phyloP scores from a whole-genome alignment of 352 stramenopile genomes.

The Globisporangium barbulae region DNA sequence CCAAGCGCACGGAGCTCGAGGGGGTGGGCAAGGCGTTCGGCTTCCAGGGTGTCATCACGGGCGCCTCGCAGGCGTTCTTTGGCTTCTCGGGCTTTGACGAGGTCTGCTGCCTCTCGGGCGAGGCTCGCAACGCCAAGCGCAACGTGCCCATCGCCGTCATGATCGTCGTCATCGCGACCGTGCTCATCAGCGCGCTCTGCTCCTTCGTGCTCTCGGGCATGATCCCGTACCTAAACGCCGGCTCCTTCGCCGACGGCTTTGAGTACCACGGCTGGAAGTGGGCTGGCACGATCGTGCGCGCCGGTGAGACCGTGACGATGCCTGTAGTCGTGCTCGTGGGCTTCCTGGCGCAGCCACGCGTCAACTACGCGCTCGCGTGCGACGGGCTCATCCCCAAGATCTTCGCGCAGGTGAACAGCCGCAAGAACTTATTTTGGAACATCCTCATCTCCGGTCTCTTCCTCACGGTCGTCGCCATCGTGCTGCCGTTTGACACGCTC shows the following conservation, averaged over 20 bases:
- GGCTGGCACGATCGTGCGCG: conserved; percentile 44
- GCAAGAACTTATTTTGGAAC: not conserved
- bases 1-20: not conserved
- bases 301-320: conserved; percentile 78
- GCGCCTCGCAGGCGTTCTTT: conserved; percentile 21
- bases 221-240: conserved; percentile 36
- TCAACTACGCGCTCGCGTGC: conserved; percentile 90
- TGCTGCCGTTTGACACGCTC: not conserved
- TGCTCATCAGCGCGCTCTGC: conserved; percentile 49
- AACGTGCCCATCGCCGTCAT: conserved; percentile 61
- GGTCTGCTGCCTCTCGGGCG: conserved; percentile 69
- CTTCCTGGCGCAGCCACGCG: conserved; percentile 90
- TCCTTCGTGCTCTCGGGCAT: conserved; percentile 86
- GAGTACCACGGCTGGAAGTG: conserved; percentile 31
- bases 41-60: conserved; percentile 16
- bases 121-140: conserved; percentile 32
- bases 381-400: conserved; percentile 91
- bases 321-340: conserved; percentile 92
- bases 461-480: not conserved
- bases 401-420: conserved; percentile 46
- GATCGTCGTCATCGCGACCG: conserved; percentile 44
- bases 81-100: conserved; percentile 89
- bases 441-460: conserved; percentile 2
- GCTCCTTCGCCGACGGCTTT: conserved; percentile 27
- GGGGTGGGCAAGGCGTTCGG: conserved; percentile 37